phyloP scores from a whole-genome alignment of 768 basidiomycete species.

The Kwoniella heveanensis region DNA sequence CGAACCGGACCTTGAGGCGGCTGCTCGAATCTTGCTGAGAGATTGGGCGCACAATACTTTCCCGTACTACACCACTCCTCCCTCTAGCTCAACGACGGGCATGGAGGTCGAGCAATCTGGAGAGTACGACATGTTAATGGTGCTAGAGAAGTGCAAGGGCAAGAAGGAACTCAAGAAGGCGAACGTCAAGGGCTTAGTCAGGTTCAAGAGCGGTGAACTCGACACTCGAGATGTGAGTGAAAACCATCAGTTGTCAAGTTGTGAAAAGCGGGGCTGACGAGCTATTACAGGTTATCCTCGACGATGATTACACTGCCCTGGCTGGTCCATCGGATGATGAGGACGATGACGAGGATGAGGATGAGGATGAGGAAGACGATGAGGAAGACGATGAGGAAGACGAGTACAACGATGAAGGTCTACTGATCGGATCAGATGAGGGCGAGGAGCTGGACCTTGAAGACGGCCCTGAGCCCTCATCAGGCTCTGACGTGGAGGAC shows the following conservation, averaged over 20 bases:
- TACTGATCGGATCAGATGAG: slow-evolving; percentile 28
- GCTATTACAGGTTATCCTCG: slow-evolving; percentile 57
- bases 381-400: slow-evolving; percentile 49
- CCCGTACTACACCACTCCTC: slow-evolving; percentile 70
- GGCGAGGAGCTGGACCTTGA: slow-evolving; percentile 41
- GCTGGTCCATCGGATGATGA: slow-evolving; percentile 49
- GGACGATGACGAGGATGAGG: slow-evolving; percentile 59
- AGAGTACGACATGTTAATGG: slow-evolving; percentile 58
- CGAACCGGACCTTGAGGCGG: slow-evolving; percentile 69
- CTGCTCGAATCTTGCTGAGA: slow-evolving; percentile 75
- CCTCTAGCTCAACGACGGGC: slow-evolving; percentile 35
- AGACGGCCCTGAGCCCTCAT: slow-evolving; percentile 53
- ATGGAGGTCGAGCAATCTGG: slow-evolving; percentile 57
- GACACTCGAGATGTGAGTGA: slow-evolving; percentile 59
- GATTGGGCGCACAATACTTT: slow-evolving; percentile 81
- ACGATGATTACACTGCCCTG: slow-evolving; percentile 58
- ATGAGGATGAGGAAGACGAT: slow-evolving; percentile 55
- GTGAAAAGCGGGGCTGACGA: background rate
- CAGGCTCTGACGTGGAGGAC: slow-evolving; percentile 57
- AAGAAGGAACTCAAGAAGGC: slow-evolving; percentile 71
- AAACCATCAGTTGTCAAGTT: background rate
- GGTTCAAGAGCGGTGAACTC: slow-evolving; percentile 55
- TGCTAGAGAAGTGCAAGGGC: slow-evolving; percentile 61
- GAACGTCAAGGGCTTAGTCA: slow-evolving; percentile 63
- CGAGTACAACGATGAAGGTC: slow-evolving; percentile 38